Evolutionary conservation across 1,284 basidiomycete species (phyloP).

Genomic region (Grifola frondosa): DNA sequence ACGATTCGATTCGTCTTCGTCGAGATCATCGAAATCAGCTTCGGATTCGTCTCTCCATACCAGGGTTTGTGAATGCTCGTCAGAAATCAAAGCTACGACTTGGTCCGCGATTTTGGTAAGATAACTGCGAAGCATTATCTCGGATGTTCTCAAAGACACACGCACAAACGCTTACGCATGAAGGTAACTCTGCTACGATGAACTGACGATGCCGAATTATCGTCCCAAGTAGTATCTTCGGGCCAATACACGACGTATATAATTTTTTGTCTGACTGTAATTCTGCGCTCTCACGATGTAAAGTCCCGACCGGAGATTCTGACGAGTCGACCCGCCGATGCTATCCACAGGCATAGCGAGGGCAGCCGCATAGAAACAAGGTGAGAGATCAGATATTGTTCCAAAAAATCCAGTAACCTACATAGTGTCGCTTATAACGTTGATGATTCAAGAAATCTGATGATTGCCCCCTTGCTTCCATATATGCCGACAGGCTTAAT

Average conservation of each 20-base stretch:
- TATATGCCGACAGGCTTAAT: constrained; percentile 56
- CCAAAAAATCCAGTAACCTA: constrained; percentile 25
- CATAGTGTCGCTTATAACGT: constrained; percentile 37
- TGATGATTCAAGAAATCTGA: constrained; percentile 40
- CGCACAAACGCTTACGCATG: constrained; percentile 42
- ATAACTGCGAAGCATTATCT: constrained; percentile 44
- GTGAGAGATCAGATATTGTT: not conserved
- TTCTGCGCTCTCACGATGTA: constrained; percentile 35
- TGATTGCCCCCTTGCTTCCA: constrained; percentile 50
- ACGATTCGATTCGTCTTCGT: constrained; percentile 43
- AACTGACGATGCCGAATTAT: constrained; percentile 44
- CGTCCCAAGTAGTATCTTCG: constrained; percentile 59
- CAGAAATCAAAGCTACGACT: constrained; percentile 45
- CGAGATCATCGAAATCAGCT: constrained; percentile 14
- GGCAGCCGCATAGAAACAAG: not conserved
- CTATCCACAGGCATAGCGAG: constrained; percentile 2
- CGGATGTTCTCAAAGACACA: not conserved
- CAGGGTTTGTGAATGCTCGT: constrained; percentile 42
- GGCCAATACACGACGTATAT: constrained; percentile 61
- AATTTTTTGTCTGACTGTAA: constrained; percentile 17
- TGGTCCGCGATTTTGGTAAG: constrained; percentile 58
- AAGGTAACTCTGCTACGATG: constrained; percentile 56
- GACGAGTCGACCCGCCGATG: constrained; percentile 14
- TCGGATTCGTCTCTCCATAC: constrained; percentile 40
- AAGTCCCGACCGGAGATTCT: constrained; percentile 48